Conservation (phyloP, 768 basidiomycete species). For the Macrolepiota fuliginosa region DNA sequence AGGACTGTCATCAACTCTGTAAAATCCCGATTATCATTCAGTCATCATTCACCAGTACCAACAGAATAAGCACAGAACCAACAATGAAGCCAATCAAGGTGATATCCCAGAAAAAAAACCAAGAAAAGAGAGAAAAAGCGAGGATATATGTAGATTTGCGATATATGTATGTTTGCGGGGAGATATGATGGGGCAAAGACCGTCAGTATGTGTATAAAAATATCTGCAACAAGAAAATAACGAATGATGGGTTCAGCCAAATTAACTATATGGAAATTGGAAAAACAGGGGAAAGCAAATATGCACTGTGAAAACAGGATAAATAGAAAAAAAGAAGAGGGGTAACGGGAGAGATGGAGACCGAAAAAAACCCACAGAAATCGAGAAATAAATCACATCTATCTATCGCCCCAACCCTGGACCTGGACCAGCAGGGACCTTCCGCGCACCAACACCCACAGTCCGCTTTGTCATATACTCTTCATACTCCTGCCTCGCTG, state of each 20-base stretch:
- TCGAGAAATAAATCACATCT: not conserved
- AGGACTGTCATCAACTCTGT: too few relatives aligned
- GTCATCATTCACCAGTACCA: not conserved
- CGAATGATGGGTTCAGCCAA: not conserved
- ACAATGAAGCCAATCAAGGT: not conserved
- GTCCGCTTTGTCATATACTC: constrained; percentile 5
- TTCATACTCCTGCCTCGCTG: constrained; percentile 3
- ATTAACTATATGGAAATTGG: not conserved
- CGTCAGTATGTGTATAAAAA: not conserved
- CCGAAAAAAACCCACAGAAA: not conserved
- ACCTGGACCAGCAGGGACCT: constrained; percentile 10
- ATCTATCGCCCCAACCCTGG: not conserved
- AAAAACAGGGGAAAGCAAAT: not conserved
- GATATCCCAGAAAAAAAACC: not conserved
- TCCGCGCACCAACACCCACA: constrained; percentile 7
- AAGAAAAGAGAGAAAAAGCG: not conserved
- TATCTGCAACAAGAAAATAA: not conserved
- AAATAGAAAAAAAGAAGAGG: not conserved
- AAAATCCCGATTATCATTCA: not conserved
- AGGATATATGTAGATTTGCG: not conserved
- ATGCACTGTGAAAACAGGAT: not conserved
- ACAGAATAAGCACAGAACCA: not conserved
- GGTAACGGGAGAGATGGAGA: not conserved
- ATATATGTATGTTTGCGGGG: too few relatives aligned
- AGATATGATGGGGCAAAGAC: not conserved